phyloP scores from a whole-genome alignment of 345 rosid species.

The Crucihimalaya himalaica region DNA sequence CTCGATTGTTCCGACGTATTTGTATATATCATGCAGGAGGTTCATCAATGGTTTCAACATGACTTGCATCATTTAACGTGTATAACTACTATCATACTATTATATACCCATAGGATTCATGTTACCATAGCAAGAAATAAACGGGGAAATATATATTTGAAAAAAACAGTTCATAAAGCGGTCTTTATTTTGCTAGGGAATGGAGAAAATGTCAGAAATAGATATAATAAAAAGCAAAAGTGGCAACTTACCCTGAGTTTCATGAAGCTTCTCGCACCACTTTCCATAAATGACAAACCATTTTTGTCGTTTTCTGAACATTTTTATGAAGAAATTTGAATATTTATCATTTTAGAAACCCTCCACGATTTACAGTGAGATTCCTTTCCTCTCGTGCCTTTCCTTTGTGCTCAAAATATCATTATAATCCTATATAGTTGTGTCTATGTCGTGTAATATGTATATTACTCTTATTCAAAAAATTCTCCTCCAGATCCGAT shows the following conservation, averaged over 20 bases:
- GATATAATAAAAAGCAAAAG: conserved; percentile 33
- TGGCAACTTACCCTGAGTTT: conserved; percentile 39
- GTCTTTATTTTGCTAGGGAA: conserved; percentile 24
- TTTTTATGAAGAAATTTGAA: not conserved
- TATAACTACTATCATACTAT: not conserved
- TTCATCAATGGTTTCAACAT: conserved; percentile 14
- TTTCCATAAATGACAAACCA: conserved; percentile 36
- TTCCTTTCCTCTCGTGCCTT: conserved; percentile 36
- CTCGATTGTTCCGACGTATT: conserved; percentile 14
- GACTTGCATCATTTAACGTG: not conserved
- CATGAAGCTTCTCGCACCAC: conserved; percentile 39
- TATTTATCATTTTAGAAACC: conserved; percentile 22
- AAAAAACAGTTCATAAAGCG: not conserved
- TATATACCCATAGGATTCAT: not conserved
- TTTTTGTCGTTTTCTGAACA: conserved; percentile 30
- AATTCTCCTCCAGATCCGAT: too few relatives aligned
- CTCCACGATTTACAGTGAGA: conserved; percentile 31
- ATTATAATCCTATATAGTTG: not conserved
- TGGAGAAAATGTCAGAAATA: conserved; percentile 34
- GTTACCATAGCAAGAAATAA: not conserved
- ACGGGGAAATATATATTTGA: not conserved
- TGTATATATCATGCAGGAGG: not conserved
- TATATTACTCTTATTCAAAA: too few relatives aligned
- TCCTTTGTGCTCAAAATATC: conserved; percentile 34
- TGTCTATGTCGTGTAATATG: conserved; percentile 9